A percentile compares a stretch with the other conserved stretches of the same genome.
Evolutionary conservation across 129 eudicot genomes (phyloP).

Genomic region (Flaveria ramosissima): DNA sequence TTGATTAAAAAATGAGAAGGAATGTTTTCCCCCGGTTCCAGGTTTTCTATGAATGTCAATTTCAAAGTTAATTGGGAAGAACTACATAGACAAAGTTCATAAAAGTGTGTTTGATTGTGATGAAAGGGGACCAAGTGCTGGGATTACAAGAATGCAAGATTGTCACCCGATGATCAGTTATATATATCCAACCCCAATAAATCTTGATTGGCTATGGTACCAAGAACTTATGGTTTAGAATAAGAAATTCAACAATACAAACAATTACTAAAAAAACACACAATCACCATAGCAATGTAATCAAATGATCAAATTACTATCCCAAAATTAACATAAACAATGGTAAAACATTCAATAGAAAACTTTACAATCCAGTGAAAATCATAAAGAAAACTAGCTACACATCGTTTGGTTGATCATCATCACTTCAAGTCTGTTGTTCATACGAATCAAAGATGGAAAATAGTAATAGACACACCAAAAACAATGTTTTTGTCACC

Average conservation of each 20-base stretch:
- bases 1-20: too few relatives aligned
- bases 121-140: neutral
- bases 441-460: neutral
- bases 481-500: neutral
- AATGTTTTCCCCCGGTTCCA: neutral
- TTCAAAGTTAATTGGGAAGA: too few relatives aligned
- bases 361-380: neutral
- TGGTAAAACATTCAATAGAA: neutral
- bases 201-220: neutral
- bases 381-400: neutral
- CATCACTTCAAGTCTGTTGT: neutral
- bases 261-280: neutral
- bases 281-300: neutral
- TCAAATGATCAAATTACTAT: neutral
- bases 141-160: neutral
- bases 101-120: neutral
- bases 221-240: neutral
- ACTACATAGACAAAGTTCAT: neutral
- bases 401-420: neutral
- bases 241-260: too few relatives aligned
- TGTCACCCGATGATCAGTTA: neutral
- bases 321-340: neutral
- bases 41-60: neutral
- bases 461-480: neutral
- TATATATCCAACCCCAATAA: neutral